Conservation (phyloP, 2,329 filamentous ascomycete species). For the Thermothelomyces thermophilus region DNA sequence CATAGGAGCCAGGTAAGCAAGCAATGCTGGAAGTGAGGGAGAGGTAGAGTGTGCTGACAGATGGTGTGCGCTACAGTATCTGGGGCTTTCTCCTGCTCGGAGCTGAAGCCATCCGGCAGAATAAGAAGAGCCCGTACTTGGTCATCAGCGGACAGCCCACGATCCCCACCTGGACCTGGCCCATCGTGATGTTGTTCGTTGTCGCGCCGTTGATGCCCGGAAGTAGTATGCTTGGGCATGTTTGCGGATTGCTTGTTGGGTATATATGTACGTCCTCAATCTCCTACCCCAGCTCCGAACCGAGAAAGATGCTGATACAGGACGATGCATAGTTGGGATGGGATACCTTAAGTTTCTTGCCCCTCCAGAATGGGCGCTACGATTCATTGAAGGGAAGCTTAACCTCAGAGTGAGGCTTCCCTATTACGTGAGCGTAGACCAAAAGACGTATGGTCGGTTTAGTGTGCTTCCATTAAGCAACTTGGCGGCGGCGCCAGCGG, state of each 20-base stretch:
- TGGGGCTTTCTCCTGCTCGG: conserved; percentile 89
- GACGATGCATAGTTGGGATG: conserved; percentile 57
- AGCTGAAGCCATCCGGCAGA: conserved; percentile 80
- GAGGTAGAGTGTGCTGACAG: conserved; percentile 1
- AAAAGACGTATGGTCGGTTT: conserved; percentile 91
- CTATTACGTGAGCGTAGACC: conserved; percentile 89
- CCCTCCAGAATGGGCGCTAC: conserved; percentile 78
- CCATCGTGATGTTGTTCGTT: conserved; percentile 68
- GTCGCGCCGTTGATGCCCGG: conserved; percentile 71
- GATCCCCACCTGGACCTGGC: conserved; percentile 89
- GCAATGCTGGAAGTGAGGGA: neutral
- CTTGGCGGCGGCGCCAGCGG: conserved; percentile 34
- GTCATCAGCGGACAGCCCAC: conserved; percentile 48
- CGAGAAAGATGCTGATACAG: conserved; percentile 19
- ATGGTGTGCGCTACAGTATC: conserved; percentile 47
- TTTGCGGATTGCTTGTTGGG: conserved; percentile 76
- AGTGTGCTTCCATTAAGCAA: conserved; percentile 66
- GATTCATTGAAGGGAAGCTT: conserved; percentile 83
- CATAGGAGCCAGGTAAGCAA: conserved; percentile 72
- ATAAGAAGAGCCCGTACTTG: conserved; percentile 72
- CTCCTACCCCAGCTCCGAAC: neutral
- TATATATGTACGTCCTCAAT: conserved; percentile 66
- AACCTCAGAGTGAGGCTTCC: conserved; percentile 78
- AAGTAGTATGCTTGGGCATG: conserved; percentile 78
- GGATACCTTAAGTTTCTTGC: conserved; percentile 86